These are phyloP conservation scores for Rhynchosporium secalis DNA, from an alignment of 2,329 filamentous ascomycete genomes.

Conservation along the genomic window DNA sequence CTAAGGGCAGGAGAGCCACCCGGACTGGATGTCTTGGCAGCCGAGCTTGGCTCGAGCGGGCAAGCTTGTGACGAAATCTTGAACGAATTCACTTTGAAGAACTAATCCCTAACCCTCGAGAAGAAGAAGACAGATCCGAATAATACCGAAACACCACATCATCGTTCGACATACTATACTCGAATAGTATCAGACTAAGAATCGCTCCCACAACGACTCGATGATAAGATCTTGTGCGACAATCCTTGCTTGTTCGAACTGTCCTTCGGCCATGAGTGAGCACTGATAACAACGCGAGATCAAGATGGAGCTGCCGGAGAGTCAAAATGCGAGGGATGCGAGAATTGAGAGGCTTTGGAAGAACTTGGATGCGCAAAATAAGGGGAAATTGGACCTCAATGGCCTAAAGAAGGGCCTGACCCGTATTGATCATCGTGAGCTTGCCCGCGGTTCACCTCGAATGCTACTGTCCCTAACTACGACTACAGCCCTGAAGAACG, in stretches of 20 bases:
- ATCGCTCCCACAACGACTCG: conserved; percentile 8
- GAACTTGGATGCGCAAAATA: conserved; percentile 73
- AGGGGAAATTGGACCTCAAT: conserved; percentile 80
- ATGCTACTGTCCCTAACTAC: conserved; percentile 31
- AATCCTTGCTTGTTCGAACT: conserved; percentile 4
- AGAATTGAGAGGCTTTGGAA: conserved; percentile 83
- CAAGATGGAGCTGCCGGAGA: conserved; percentile 66
- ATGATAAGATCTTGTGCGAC: conserved; percentile 14
- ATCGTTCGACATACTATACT: background rate
- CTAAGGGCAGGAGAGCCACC: background rate
- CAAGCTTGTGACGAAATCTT: conserved; percentile 15
- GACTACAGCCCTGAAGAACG: conserved; percentile 76
- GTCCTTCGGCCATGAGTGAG: conserved; percentile 29
- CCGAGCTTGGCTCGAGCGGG: conserved; percentile 5
- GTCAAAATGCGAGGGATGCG: conserved; percentile 75
- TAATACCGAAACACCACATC: background rate
- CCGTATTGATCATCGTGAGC: conserved; percentile 88
- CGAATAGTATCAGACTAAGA: background rate
- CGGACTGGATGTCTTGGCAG: background rate
- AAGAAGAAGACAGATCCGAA: background rate
- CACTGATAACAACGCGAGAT: conserved; percentile 25
- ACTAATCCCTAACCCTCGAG: background rate
- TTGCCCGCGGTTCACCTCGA: conserved; percentile 20
- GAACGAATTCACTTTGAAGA: too few relatives aligned
- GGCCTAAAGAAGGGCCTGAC: conserved; percentile 81